phyloP scores from a whole-genome alignment of 805 yeast genomes.

The Wickerhamomyces hampshirensis region DNA sequence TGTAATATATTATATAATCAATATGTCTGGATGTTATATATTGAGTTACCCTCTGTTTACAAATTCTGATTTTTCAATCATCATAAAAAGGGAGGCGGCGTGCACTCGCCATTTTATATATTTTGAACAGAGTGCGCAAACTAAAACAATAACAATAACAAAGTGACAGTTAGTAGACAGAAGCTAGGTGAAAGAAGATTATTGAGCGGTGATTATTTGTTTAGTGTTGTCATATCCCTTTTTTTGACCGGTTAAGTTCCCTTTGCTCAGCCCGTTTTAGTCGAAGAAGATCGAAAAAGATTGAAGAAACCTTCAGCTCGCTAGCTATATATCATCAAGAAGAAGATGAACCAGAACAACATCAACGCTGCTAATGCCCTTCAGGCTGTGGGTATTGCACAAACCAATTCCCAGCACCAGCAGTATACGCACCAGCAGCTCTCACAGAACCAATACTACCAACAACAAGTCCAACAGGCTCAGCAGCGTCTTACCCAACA shows the following conservation, averaged over 20 bases:
- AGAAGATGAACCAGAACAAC: conserved; percentile 17
- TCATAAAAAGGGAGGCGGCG: background rate
- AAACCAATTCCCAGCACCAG: conserved; percentile 10
- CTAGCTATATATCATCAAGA: conserved; percentile 3
- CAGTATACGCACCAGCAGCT: conserved; percentile 16
- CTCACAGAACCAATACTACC: conserved; percentile 16
- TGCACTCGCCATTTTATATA: background rate
- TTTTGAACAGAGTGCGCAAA: background rate
- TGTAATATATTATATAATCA: no score
- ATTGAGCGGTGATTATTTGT: no score
- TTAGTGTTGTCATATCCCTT: no score
- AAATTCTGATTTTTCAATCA: background rate
- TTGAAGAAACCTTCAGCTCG: background rate
- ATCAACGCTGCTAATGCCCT: conserved; percentile 22
- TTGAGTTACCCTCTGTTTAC: no score
- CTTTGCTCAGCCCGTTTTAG: background rate
- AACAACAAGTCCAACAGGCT: conserved; percentile 17
- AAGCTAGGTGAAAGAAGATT: no score
- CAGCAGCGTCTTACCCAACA: conserved; percentile 11
- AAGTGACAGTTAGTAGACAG: no score
- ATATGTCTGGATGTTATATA: no score
- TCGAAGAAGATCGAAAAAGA: background rate
- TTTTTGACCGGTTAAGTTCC: no score
- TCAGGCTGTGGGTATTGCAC: conserved; percentile 21
- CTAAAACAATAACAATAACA: background rate